phyloP scores from a whole-genome alignment of 306 rosid species.

The Canavalia ensiformis region DNA sequence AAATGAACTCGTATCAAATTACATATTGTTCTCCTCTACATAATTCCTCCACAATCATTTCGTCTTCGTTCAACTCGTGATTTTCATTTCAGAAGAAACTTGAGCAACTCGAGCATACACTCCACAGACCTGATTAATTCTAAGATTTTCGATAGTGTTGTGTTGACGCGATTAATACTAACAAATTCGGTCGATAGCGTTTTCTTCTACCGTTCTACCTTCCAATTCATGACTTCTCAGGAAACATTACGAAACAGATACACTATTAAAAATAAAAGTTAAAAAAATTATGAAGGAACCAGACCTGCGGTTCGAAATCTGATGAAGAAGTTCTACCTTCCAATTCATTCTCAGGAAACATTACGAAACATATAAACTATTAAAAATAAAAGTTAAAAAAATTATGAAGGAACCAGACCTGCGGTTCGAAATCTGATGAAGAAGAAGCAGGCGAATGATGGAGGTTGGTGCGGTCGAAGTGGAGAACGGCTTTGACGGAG shows the following conservation, averaged over 20 bases:
- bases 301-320: constrained; percentile 65
- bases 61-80: neutral
- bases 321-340: constrained; percentile 32
- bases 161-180: neutral
- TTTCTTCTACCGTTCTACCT: neutral
- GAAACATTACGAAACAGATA: neutral
- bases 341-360: neutral
- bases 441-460: constrained; percentile 44
- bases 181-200: neutral
- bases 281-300: neutral
- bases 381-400: neutral
- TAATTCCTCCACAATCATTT: neutral
- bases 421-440: constrained; percentile 51
- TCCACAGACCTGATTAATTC: neutral
- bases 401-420: constrained; percentile 58
- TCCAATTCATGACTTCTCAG: neutral
- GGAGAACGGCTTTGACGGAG: constrained; percentile 67
- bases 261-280: neutral
- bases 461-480: constrained; percentile 44
- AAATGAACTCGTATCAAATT: neutral
- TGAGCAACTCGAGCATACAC: no score
- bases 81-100: neutral
- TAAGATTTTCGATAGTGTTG: neutral
- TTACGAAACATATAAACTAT: neutral
- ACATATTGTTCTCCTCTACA: neutral